Conservation (phyloP, 805 yeast species). For the Blastobotrys terrestris region DNA sequence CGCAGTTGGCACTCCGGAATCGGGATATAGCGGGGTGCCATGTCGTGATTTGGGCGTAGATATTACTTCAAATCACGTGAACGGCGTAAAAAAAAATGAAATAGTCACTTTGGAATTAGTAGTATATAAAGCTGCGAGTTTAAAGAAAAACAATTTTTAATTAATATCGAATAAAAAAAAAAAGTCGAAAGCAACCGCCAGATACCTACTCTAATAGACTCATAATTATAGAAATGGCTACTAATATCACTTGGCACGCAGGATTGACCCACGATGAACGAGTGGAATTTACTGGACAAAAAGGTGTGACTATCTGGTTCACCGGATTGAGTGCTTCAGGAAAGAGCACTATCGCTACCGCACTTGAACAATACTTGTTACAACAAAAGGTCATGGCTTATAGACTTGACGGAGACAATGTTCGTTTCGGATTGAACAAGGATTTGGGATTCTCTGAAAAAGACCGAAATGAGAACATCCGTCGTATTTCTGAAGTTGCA, state of each 20-base stretch:
- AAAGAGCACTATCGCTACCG: constrained; percentile 91
- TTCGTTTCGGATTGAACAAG: constrained; percentile 90
- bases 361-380: constrained; percentile 75
- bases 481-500: constrained; percentile 92
- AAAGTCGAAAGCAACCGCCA: too few relatives aligned
- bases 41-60: not conserved
- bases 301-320: constrained; percentile 89
- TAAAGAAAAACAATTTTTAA: too few relatives aligned
- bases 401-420: constrained; percentile 88
- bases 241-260: constrained; percentile 95
- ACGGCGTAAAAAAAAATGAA: too few relatives aligned
- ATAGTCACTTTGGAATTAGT: too few relatives aligned
- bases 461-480: constrained; percentile 90
- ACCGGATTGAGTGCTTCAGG: constrained; percentile 96
- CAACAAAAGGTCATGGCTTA: constrained; percentile 67
- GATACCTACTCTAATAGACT: not conserved
- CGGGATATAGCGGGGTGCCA: too few relatives aligned
- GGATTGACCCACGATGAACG: constrained; percentile 84
- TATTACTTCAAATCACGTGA: not conserved
- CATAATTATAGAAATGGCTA: constrained; percentile 56
- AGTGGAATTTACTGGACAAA: constrained; percentile 60
- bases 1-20: too few relatives aligned
- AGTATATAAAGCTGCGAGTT: not conserved
- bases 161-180: too few relatives aligned
- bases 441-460: constrained; percentile 89